Evolutionary conservation across 2,329 filamentous ascomycete species (phyloP), one percentile per base, ranked within the genome.

Genomic region (Camptophora hylomeconis): DNA sequence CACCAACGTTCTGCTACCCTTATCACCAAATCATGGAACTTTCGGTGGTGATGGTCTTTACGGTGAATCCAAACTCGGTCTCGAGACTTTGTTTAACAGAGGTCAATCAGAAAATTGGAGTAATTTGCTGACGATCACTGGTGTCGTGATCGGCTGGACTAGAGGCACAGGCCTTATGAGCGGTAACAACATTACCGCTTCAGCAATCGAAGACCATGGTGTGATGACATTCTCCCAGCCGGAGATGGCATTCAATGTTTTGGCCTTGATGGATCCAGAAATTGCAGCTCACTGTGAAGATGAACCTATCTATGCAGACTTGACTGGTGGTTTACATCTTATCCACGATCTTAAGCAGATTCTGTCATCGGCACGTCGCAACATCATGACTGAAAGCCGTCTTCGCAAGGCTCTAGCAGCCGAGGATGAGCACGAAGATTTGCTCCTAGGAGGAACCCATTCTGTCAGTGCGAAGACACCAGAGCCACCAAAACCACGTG

Each of bases 31-130:
- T 31, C 54, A 58, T 26, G 58, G 59, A 18, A 47, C 42, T 2
- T 57, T 63, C 28, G 58, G 59, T 2, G 44, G 48, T 3, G 58
- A 63, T 30, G 59, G 59, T 0, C 35, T 63, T 8, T 62, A 63
- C 31, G 45, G 55, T 0, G 60, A 62, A 35, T 58, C 57, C 3
- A 63, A 63, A 40, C 41, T 60, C 2, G 58, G 42, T 0, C 44
- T 60, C 3, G 53, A 56, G 38, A 36, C 40, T 0, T 33, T 59
- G 6, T 36, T 59, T 9, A 48, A 53, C 20, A 46, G 45, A 16
- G 53, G 42, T 40, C 38, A 42, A 11, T 52, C 52, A 2, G 57
- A 60, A 32, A 36, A 37, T 22, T 60, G 56, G 58, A 20, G 33
- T 30, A 40, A 52, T 1, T 58, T 57, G 26, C 20, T 62, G 8